phyloP scores from a whole-genome alignment of 768 basidiomycete species.

The Suillus variegatus region DNA sequence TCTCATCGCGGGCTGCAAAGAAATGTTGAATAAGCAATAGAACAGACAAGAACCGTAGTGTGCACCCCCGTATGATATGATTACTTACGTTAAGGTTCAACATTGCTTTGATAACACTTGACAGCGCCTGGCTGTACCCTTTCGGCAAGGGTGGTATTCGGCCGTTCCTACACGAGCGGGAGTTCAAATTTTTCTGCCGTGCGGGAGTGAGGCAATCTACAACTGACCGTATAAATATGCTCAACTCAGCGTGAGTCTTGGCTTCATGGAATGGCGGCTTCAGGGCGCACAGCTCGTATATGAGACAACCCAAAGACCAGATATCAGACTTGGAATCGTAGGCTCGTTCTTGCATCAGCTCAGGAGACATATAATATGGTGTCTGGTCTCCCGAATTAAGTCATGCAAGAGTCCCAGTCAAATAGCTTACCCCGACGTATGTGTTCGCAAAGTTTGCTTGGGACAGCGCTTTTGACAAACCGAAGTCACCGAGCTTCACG shows the following conservation, averaged over 20 bases:
- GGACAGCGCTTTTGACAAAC: constrained; percentile 88
- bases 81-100: constrained; percentile 73
- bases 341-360: constrained; percentile 94
- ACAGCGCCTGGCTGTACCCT: constrained; percentile 74
- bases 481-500: constrained; percentile 98
- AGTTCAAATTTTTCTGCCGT: background rate
- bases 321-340: constrained; percentile 99
- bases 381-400: constrained; percentile 68
- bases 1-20: constrained; percentile 75
- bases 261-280: constrained; percentile 94
- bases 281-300: constrained; percentile 94
- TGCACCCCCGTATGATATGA: background rate
- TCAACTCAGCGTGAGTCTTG: constrained; percentile 84
- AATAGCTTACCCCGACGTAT: constrained; percentile 84
- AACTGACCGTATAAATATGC: constrained; percentile 74
- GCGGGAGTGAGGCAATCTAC: background rate
- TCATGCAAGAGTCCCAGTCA: background rate
- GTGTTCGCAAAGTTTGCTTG: constrained; percentile 92
- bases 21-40: background rate
- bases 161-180: constrained; percentile 57
- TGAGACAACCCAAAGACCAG: constrained; percentile 96
- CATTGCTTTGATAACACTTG: constrained; percentile 84
- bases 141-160: constrained; percentile 89
- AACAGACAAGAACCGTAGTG: constrained; percentile 9
- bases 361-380: constrained; percentile 99